Evolutionary conservation across 2,329 filamentous ascomycete species (phyloP).

Genomic region (Onygena corvina): DNA sequence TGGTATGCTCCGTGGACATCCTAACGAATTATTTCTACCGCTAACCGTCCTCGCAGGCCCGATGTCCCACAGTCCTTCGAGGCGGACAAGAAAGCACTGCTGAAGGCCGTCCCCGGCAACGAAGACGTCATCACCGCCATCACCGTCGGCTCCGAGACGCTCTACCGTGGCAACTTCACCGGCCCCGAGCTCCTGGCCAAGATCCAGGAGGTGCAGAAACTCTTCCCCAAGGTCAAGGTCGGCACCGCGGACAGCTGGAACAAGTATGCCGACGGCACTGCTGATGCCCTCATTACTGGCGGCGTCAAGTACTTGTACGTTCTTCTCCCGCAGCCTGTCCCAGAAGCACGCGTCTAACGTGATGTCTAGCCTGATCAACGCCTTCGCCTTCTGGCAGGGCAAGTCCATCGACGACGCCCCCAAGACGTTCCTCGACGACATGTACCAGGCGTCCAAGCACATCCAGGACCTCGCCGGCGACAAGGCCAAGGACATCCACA

Average conservation of each 20-base stretch:
- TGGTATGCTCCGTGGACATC: slow-evolving; percentile 39
- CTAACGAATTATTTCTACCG: not conserved
- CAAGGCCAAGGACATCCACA: slow-evolving; percentile 43
- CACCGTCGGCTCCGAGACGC: slow-evolving; percentile 57
- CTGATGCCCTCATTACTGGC: slow-evolving; percentile 48
- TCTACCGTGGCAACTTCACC: slow-evolving; percentile 58
- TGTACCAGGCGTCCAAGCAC: slow-evolving; percentile 50
- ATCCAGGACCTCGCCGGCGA: slow-evolving; percentile 49
- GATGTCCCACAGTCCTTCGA: slow-evolving; percentile 52
- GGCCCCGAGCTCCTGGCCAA: slow-evolving; percentile 47
- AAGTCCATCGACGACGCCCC: slow-evolving; percentile 47
- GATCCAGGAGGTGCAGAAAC: slow-evolving; percentile 49
- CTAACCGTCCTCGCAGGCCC: slow-evolving; percentile 38
- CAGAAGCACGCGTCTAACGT: not conserved
- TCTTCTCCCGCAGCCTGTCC: not conserved
- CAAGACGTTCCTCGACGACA: slow-evolving; percentile 54
- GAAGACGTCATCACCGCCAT: slow-evolving; percentile 53
- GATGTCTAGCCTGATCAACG: slow-evolving; percentile 46
- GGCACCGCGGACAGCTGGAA: slow-evolving; percentile 65
- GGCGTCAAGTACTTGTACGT: slow-evolving; percentile 48
- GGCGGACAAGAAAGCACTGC: slow-evolving; percentile 48
- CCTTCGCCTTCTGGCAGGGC: slow-evolving; percentile 63
- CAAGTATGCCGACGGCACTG: slow-evolving; percentile 56
- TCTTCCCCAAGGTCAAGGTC: slow-evolving; percentile 45
- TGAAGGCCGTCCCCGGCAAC: slow-evolving; percentile 34